Conservation (phyloP, 768 basidiomycete species). For the Lactifluus pinguis region DNA sequence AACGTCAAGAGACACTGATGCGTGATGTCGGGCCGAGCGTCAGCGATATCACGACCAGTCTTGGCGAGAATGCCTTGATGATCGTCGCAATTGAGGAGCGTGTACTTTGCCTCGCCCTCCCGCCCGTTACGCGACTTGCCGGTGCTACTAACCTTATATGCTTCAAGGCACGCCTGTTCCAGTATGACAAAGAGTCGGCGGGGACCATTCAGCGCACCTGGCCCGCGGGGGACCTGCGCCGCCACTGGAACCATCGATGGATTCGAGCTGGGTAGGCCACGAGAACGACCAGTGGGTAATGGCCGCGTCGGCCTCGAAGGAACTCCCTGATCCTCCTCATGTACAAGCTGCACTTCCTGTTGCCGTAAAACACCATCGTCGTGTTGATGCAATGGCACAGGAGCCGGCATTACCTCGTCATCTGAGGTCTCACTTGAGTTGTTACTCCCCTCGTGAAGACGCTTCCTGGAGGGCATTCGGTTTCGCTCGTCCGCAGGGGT, state of each 20-base stretch:
- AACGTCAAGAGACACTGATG: slow-evolving; percentile 98
- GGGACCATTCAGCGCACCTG: slow-evolving; percentile 38
- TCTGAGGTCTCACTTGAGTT: slow-evolving; percentile 24
- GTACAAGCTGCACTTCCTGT: not conserved
- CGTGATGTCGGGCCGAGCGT: slow-evolving; percentile 98
- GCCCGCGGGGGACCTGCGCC: slow-evolving; percentile 59
- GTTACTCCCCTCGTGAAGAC: slow-evolving; percentile 19
- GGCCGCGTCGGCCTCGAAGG: slow-evolving; percentile 24
- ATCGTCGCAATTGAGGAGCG: slow-evolving; percentile 94
- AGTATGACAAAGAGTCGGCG: slow-evolving; percentile 83
- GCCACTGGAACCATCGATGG: slow-evolving; percentile 78
- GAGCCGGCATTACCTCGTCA: slow-evolving; percentile 39
- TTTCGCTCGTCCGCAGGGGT: slow-evolving; percentile 58
- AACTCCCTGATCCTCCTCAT: slow-evolving; percentile 41
- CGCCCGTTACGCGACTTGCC: slow-evolving; percentile 42
- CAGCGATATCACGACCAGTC: slow-evolving; percentile 95
- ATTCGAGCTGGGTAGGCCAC: slow-evolving; percentile 38
- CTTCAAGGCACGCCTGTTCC: slow-evolving; percentile 92
- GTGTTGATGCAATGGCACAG: not conserved
- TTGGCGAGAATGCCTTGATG: slow-evolving; percentile 98
- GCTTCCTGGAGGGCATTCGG: slow-evolving; percentile 35
- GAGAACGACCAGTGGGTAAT: slow-evolving; percentile 34
- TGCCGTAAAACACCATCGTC: not conserved
- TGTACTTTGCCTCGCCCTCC: slow-evolving; percentile 85
- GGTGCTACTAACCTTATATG: slow-evolving; percentile 73